phyloP scores from a whole-genome alignment of 1,284 basidiomycete genomes.

The Amylostereum chailletii region DNA sequence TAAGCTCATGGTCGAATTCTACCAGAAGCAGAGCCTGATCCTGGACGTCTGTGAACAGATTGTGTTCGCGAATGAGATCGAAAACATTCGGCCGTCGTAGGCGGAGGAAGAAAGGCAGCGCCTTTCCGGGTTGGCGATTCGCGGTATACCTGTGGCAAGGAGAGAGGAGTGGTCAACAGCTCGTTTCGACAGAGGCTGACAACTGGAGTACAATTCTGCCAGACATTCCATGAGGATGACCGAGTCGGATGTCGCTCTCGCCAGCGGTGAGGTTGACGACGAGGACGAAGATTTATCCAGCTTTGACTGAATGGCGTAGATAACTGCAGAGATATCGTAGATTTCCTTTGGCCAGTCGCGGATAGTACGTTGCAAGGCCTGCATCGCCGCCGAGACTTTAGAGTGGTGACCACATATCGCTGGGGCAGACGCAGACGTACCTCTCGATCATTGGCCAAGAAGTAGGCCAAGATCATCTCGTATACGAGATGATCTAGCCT shows the following conservation, averaged over 20 bases:
- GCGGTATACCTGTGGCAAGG: constrained; percentile 54
- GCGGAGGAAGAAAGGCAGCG: constrained; percentile 83
- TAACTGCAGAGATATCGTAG: constrained; percentile 83
- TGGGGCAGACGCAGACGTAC: constrained; percentile 30
- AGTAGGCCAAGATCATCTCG: constrained; percentile 90
- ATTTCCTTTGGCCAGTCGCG: constrained; percentile 87
- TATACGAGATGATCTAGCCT: constrained; percentile 82
- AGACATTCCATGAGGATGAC: constrained; percentile 83
- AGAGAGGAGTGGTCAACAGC: not conserved
- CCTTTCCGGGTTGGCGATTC: constrained; percentile 90
- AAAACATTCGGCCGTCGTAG: constrained; percentile 87
- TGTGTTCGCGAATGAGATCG: constrained; percentile 89
- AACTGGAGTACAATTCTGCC: constrained; percentile 68
- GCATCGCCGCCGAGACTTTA: not conserved
- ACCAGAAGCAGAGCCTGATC: constrained; percentile 89
- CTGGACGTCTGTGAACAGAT: constrained; percentile 91
- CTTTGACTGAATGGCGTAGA: constrained; percentile 80
- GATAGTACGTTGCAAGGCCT: constrained; percentile 76
- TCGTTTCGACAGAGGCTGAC: not conserved
- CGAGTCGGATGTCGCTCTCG: constrained; percentile 27
- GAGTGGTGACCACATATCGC: not conserved
- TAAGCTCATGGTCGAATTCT: constrained; percentile 89
- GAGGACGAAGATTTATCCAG: constrained; percentile 59
- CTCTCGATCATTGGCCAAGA: constrained; percentile 70
- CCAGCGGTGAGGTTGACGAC: constrained; percentile 27